Percentiles rank a stretch among this genome's conserved stretches.
phyloP scores from a whole-genome alignment of 306 rosid species.

The Cucurbita pepo region DNA sequence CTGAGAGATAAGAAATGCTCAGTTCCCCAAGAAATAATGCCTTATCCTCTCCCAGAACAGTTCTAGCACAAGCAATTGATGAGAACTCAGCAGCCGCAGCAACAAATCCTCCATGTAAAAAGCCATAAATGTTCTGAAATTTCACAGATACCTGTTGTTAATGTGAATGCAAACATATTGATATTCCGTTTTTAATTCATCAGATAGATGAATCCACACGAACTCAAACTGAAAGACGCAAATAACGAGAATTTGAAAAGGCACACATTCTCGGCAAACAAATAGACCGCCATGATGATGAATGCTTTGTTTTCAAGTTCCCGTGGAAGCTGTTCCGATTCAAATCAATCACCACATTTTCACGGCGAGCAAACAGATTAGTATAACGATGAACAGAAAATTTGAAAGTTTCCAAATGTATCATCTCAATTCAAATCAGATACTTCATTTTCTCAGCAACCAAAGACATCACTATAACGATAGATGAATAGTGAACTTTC shows the following conservation, averaged over 20 bases:
- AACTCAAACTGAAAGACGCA: neutral
- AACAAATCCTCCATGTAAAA: conserved; percentile 31
- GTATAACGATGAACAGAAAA: neutral
- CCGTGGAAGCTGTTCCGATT: neutral
- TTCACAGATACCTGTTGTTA: conserved; percentile 1
- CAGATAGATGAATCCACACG: neutral
- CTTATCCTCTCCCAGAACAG: conserved; percentile 22
- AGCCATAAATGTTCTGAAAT: conserved; percentile 18
- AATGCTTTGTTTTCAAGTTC: neutral
- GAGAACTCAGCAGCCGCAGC: conserved; percentile 31
- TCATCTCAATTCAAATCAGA: neutral
- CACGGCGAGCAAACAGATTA: neutral
- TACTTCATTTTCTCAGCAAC: neutral
- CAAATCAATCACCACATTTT: neutral
- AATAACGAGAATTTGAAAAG: neutral
- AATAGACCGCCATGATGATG: neutral
- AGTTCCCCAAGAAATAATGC: conserved; percentile 34
- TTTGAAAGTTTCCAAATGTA: neutral
- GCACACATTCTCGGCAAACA: neutral
- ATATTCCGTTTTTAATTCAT: neutral
- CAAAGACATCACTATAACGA: neutral
- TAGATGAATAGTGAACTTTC: neutral
- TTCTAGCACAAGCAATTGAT: conserved; percentile 31
- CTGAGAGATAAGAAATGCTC: conserved; percentile 34
- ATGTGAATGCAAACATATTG: neutral